phyloP scores from a whole-genome alignment of 306 rosid genomes.

The Potentilla sterilis region DNA sequence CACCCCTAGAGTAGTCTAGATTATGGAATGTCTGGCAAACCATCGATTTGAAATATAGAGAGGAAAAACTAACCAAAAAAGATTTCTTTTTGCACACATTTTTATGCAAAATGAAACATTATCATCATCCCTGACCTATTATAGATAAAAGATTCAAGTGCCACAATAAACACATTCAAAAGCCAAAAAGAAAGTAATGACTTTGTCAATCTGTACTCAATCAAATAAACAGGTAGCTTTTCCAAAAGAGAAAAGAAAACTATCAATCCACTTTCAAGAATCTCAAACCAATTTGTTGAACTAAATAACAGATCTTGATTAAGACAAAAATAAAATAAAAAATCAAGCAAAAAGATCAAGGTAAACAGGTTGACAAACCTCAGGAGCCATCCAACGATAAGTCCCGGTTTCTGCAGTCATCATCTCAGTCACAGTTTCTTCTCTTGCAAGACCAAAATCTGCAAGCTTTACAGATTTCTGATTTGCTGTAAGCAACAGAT shows the following conservation, averaged over 20 bases:
- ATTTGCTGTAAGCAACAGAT: constrained; percentile 79
- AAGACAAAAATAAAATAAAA: background rate
- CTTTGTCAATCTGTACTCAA: background rate
- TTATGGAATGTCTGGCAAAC: background rate
- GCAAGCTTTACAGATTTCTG: constrained; percentile 91
- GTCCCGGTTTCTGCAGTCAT: constrained; percentile 99
- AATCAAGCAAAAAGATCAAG: background rate
- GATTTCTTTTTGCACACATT: background rate
- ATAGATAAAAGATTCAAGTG: background rate
- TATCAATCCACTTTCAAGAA: background rate
- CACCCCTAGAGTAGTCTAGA: background rate
- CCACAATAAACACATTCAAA: background rate
- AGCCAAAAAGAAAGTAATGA: background rate
- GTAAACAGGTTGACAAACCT: constrained; percentile 46
- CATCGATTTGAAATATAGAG: background rate
- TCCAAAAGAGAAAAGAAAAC: background rate
- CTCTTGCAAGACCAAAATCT: constrained; percentile 97
- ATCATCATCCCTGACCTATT: background rate
- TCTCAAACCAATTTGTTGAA: background rate
- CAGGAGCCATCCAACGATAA: constrained; percentile 99
- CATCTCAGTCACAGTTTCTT: constrained; percentile 95
- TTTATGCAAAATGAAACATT: background rate
- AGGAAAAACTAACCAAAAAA: background rate
- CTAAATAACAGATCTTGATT: background rate
- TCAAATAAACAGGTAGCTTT: background rate